Evolutionary conservation across 2,329 filamentous ascomycete genomes (phyloP), one percentile per base, ranked within the genome.

Genomic region (Achaetomium macrosporum): DNA sequence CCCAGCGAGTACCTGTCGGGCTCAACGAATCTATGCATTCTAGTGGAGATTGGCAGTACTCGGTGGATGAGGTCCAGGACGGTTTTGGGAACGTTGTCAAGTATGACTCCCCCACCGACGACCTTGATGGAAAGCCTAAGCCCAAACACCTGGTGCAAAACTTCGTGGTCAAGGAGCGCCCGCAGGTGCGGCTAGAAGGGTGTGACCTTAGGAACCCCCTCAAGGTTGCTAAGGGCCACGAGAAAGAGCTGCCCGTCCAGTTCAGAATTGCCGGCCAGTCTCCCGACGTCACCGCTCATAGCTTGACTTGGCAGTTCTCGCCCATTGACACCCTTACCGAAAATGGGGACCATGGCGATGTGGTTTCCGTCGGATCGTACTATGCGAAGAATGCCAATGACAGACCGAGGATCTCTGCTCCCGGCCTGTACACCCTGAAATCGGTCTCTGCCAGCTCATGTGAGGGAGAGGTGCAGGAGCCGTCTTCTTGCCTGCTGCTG

Each of bases 41-140:
- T 7, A 80, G 86, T 47, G 93, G 92, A 15, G 78, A 83, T 48
- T 97, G 92, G 91, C 78, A 87, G 56, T 99, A 97, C 66, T 85
- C 87, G 1, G 84, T 99, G 49, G 89, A 96, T 61, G 89, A 96
- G 68, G 89, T 99, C 9, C 83, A 89, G 55, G 93, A 99, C 72
- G 92, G 84, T 2, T 87, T 91, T 60, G 91, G 91, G 43, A 99
- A 99, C 63, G 73, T 86, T 36, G 84, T 91, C 54, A 87, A 84
- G 58, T 99, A 96, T 65, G 73, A 78, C 3, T 71, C 75, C 4
- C 69, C 77, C 3, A 74, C 78, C 13, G 87, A 93, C 40, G 87
- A 93, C n/a, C 73, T 77, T 35, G 84, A 89, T 16, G 73, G 74
- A 46, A 83, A 79, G 57, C 73, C 76, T 4, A 84, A 82, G 62